Evolutionary conservation across 2,329 filamentous ascomycete genomes (phyloP).

Genomic region (Sporothrix euskadiensis): DNA sequence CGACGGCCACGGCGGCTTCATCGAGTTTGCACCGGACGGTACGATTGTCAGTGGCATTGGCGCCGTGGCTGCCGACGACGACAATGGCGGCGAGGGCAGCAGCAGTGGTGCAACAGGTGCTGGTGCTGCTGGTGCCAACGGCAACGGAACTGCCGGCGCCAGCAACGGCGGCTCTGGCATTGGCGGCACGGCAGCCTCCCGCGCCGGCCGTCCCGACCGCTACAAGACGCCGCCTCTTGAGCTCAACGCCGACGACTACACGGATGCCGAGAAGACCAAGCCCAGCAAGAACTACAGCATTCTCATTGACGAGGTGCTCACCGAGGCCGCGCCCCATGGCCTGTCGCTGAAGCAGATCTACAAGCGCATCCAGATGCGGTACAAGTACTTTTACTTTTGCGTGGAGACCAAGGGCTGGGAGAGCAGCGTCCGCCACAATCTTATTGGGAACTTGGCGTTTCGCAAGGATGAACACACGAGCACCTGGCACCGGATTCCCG

Average conservation of each 20-base stretch:
- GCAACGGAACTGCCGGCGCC: slow-evolving; percentile 39
- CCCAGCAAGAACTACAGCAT: slow-evolving; percentile 64
- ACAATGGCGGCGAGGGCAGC: slow-evolving; percentile 21
- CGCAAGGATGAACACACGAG: slow-evolving; percentile 58
- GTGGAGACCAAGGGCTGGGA: slow-evolving; percentile 67
- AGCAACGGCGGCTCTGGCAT: not conserved
- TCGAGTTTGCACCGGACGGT: slow-evolving; percentile 10
- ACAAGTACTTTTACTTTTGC: slow-evolving; percentile 61
- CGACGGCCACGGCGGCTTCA: slow-evolving; percentile 53
- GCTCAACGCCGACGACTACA: slow-evolving; percentile 57
- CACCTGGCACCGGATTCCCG: slow-evolving; percentile 59
- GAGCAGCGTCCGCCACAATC: slow-evolving; percentile 64
- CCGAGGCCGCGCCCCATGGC: slow-evolving; percentile 55
- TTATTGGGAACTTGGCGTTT: slow-evolving; percentile 63
- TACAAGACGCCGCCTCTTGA: slow-evolving; percentile 62
- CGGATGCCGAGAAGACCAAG: slow-evolving; percentile 59
- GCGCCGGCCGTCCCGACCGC: slow-evolving; percentile 64
- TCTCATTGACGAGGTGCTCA: slow-evolving; percentile 61
- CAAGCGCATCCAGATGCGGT: slow-evolving; percentile 59
- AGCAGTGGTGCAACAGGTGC: not conserved
- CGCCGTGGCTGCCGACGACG: not conserved
- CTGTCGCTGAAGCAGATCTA: slow-evolving; percentile 64
- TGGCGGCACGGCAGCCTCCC: slow-evolving; percentile 33
- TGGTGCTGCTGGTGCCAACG: slow-evolving; percentile 30
- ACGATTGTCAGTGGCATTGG: not conserved